Base-by-base conservation (phyloP, 1,284 basidiomycete genomes). In the Austroboletus niveus region DNA sequence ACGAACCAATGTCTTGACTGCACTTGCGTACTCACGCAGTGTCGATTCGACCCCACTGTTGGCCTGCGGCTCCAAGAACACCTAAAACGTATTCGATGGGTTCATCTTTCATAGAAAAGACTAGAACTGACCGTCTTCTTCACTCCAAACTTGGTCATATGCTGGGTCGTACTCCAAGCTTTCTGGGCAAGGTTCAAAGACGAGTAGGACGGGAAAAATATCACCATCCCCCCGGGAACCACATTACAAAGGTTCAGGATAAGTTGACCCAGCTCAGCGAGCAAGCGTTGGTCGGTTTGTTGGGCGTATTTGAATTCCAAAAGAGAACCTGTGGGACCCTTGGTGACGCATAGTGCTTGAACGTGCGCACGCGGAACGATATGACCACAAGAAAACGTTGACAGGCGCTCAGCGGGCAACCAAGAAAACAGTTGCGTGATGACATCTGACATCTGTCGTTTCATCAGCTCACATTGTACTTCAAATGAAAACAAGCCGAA, bases 201-300 rank as follows among this genome's bases (percentile, higher is more conserved):
- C 22, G 78, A 80, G 68, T 99, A 99, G 0, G 94, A 97, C 0
- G 96, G 95, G 36, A 98, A 82, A 64, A 99, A 99, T 5, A 97
- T 87, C 20, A 99, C 90, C 68, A 98, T 79, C 0, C 96, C 96
- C 35, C 85, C 85, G 0, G 94, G 92, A 2, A 96, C 79, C 24
- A 95, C 69, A 36, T 81, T 86, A 38, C 82, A 76, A 44, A 95
- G 82, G 60, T 96, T 98, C 35, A 84, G 66, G 39, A 99, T 69
- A 6, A 90, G 80, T 47, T 91, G 87, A 0, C 94, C 95, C 1
- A 99, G 78, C 61, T 98, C 95, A 22, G 78, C 76, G 14, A 96
- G 89, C 52, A 88, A 70, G 20, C 70, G 72, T 8, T 76, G 72
- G 62, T 98, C 85, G n/a, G 78, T 77, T 51, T 92, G 84, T 52